Percentiles rank a stretch among this genome's conserved stretches.
Conservation (phyloP, 2,329 filamentous ascomycete species). For the Epichloe sibirici region DNA sequence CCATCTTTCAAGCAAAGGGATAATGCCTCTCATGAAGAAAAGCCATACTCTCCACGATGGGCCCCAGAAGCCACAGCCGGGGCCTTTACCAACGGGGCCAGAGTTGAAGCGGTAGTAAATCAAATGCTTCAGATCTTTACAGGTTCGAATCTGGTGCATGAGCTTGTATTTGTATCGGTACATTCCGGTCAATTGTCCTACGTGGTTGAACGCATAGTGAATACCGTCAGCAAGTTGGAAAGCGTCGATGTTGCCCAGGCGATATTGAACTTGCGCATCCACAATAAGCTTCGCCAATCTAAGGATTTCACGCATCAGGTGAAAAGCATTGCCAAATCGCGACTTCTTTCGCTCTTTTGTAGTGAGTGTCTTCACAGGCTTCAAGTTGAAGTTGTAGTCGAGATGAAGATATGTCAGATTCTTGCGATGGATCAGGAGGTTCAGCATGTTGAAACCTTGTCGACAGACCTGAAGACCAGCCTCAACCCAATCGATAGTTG, state of each 20-base stretch:
- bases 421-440: conserved; percentile 93
- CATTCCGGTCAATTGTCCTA: conserved; percentile 97
- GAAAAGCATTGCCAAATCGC: conserved; percentile 96
- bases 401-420: conserved; percentile 97
- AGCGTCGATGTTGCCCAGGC: conserved; percentile 93
- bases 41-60: conserved; percentile 98
- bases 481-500: conserved; percentile 98
- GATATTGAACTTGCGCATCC: conserved; percentile 95
- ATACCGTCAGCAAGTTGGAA: conserved; percentile 98
- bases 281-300: conserved; percentile 95
- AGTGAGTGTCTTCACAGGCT: conserved; percentile 95
- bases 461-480: conserved; percentile 95
- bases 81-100: conserved; percentile 90
- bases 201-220: conserved; percentile 98
- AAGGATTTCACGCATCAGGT: conserved; percentile 95
- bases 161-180: conserved; percentile 99
- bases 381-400: conserved; percentile 98
- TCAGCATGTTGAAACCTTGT: conserved; percentile 98
- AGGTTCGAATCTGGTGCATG: conserved; percentile 98
- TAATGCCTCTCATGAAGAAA: conserved; percentile 98
- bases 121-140: conserved; percentile 96
- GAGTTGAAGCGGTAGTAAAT: conserved; percentile 99
- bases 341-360: conserved; percentile 99
- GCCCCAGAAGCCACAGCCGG: conserved; percentile 97
- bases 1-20: conserved; percentile 92